Percentiles rank a stretch among this genome's conserved stretches.
Conservation (phyloP, 2,329 filamentous ascomycete genomes). For the Xylaria sp. region DNA sequence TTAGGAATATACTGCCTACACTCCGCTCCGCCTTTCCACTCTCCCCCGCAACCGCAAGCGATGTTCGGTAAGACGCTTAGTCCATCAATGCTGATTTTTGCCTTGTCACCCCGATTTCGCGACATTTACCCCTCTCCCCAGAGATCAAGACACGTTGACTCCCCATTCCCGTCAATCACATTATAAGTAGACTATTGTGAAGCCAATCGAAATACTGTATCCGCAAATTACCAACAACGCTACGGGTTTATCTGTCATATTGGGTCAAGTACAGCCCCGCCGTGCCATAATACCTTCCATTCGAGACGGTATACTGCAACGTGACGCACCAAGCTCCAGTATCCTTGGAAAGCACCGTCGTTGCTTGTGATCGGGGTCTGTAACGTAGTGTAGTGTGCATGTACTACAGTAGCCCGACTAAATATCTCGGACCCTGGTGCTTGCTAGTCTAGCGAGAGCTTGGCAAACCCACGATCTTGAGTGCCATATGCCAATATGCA, state of each 20-base stretch:
- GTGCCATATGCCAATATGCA: constrained; percentile 32
- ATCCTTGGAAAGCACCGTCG: constrained; percentile 17
- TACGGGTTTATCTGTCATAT: constrained; percentile 7
- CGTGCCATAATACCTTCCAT: constrained; percentile 15
- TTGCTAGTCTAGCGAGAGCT: constrained; percentile 26
- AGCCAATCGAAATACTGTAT: not conserved
- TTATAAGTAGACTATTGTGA: not conserved
- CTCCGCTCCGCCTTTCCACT: constrained; percentile 43
- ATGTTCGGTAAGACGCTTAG: constrained; percentile 26
- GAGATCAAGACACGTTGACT: not conserved
- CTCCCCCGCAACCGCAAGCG: constrained; percentile 33
- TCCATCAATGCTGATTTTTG: constrained; percentile 33
- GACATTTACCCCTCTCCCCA: constrained; percentile 17
- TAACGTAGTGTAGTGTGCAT: constrained; percentile 27
- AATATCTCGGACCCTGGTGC: constrained; percentile 24
- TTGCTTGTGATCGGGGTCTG: constrained; percentile 27
- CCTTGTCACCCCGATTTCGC: constrained; percentile 27
- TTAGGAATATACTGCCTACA: not conserved
- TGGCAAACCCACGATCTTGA: constrained; percentile 32
- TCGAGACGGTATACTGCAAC: constrained; percentile 32
- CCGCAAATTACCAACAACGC: not conserved
- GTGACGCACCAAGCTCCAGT: constrained; percentile 26
- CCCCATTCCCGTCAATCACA: not conserved
- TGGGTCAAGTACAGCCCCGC: constrained; percentile 12
- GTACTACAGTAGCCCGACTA: constrained; percentile 6